Base-by-base conservation (phyloP, 1,284 basidiomycete species). In the Moniliella sp. region DNA sequence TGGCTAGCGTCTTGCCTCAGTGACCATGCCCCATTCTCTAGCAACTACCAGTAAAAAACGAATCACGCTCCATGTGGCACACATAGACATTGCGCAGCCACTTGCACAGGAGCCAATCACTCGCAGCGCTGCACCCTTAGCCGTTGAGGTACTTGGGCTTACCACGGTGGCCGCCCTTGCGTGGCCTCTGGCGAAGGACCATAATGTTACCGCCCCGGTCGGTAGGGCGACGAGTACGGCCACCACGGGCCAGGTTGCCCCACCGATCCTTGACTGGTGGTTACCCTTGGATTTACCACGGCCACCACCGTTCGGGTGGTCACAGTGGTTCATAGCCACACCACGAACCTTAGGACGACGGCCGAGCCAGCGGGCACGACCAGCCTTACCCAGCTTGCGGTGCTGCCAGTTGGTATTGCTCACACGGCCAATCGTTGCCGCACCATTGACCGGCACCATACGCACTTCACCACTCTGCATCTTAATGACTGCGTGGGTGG, bases 291-390 rank as follows among this genome's bases (percentile, higher is more conserved):
- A 81, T 65, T 91, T 93, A 57, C 88, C 88, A 65, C 88, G 77
- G 61, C 88, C 86, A 68, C 88, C 88, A 65, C 88, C 88, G 62
- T 84, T 84, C 42, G 88, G 86, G 64, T 97, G 88, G 63, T 94
- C 88, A 39, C 70, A 69, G 26, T 78, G 76, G 64, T 97, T 97
- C 88, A 93, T 94, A 15, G 88, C 88, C 42, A 93, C 75, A 76
- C 88, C 88, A 61, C 88, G 75, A 18, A 93, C 83, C 42, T 73
- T 73, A 2, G 88, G 88, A 49, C 78, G 65, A 47, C 73, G 65
- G 23, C 88, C 88, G 16, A 94, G 64, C 82, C 84, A 91, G 30
- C 91, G 69, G 31, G 67, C 69, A 42, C 88, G 65, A 27, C 88
- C 88, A 11, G 91, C 88, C 64, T 97, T 97, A 26, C 84, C 88